Evolutionary conservation across 805 yeast species (phyloP), one percentile per base, ranked within the genome.

Genomic region (Yamadazyma phyllophila): DNA sequence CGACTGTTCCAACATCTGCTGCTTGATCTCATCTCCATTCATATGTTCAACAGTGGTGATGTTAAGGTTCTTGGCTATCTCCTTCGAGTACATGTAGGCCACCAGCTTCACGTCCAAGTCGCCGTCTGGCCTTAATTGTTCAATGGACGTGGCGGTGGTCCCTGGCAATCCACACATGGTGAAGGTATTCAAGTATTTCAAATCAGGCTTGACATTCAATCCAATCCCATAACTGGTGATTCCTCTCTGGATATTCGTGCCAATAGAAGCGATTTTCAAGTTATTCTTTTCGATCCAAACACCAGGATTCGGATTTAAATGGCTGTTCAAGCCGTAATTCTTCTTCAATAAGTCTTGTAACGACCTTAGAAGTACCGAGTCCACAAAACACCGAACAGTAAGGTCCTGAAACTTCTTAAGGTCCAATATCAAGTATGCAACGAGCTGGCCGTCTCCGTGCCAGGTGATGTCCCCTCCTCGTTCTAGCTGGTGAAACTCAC

Each of bases 401-500:
- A 86, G 66, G 41, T 75, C 66, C 29, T 66, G 56, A 55, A 86
- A 85, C 27, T 77, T 74, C 51, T 76, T 74, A 44, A 94, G 68
- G 61, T 94, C 70, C 43, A 72, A 44, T 1, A 94, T 75, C 9
- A 94, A 83, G 59, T 92, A 94, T 4, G 88, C 81, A 2, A 91
- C 96, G 32, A 89, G 60, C 64, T 94, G 99, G 0, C 99, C 99
- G 1, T 94, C 86, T 0, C 98, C 98, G 67, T 94, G 99, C 73
- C 88, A 94, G 0, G 99, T 94, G 1, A 94, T 81, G 61, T 94
- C 96, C 0, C 99, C 99, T 12, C 99, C 99, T 50, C 99, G 72
- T 44, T 81, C 81, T 0, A 94, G 78, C 56, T 88, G 92, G n/a
- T 83, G 76, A 58, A 81, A 87, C 26, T 74, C 73, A 12, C 90